These are phyloP conservation scores for Physcomitrellopsis africana DNA, from an alignment of 225 moss, liverwort and hornwort species.

Conservation along the genomic window DNA sequence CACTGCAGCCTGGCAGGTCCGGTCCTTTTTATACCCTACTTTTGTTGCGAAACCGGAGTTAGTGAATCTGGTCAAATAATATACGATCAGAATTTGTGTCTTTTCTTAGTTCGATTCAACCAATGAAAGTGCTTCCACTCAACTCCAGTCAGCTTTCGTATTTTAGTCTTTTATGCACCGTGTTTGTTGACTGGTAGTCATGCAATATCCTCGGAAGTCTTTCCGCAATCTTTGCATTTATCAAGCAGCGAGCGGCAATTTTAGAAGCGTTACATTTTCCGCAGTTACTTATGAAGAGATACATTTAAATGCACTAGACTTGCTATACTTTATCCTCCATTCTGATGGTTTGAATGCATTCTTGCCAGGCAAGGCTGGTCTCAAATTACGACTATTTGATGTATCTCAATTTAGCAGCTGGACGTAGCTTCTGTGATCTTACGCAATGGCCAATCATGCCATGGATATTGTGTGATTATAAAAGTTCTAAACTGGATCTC, in stretches of 20 bases:
- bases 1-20: conserved; percentile 96
- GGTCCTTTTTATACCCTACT: conserved; percentile 13
- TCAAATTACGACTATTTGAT: conserved; percentile 99
- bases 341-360: conserved; percentile 14
- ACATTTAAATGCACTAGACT: conserved; percentile 14
- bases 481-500: conserved; percentile 81
- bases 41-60: conserved; percentile 8
- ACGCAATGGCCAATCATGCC: conserved; percentile 99
- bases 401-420: conserved; percentile 95
- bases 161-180: conserved; percentile 12
- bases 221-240: neutral
- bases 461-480: conserved; percentile 93
- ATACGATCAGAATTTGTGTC: conserved; percentile 5
- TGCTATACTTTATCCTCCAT: conserved; percentile 3
- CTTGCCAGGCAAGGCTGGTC: conserved; percentile 79
- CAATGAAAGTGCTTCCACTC: conserved; percentile 3
- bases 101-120: conserved; percentile 23
- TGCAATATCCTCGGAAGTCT: conserved; percentile 7
- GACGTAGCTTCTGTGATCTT: conserved; percentile 98
- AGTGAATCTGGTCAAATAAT: neutral
- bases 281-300: conserved; percentile 24
- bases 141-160: conserved; percentile 17
- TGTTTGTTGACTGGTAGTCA: conserved; percentile 21
- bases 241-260: conserved; percentile 1
- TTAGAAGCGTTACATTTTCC: conserved; percentile 21